Evolutionary conservation across 164 flowering plant species (phyloP).

Genomic region (grape (Vitis vinifera)): DNA sequence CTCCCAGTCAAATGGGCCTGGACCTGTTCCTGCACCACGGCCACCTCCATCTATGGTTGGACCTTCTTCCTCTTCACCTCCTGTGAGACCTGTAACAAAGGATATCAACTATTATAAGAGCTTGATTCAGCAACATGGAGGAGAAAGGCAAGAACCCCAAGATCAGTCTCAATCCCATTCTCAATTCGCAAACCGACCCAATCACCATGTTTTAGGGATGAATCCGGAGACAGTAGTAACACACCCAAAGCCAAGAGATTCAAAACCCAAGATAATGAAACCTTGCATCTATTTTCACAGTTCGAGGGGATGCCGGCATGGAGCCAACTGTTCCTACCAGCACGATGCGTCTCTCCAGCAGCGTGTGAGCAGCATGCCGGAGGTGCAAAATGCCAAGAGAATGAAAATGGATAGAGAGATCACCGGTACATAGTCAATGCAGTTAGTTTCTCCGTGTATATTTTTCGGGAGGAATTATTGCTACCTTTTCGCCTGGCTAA

Average conservation of each 20-base stretch:
- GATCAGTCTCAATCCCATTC: background rate
- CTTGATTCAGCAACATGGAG: conserved; percentile 92
- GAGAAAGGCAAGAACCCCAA: conserved; percentile 46
- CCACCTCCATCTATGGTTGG: conserved; percentile 26
- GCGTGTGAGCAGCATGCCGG: conserved; percentile 38
- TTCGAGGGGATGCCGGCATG: conserved; percentile 83
- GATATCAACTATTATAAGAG: conserved; percentile 81
- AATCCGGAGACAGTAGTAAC: conserved; percentile 27
- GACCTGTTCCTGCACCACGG: conserved; percentile 22
- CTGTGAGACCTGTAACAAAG: conserved; percentile 15
- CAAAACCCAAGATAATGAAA: conserved; percentile 60
- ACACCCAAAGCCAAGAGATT: conserved; percentile 44
- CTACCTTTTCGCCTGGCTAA: background rate
- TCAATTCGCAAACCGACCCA: conserved; percentile 33
- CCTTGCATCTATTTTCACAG: conserved; percentile 83
- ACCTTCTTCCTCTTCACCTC: conserved; percentile 15
- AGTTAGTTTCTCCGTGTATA: conserved; percentile 13
- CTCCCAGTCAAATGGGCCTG: conserved; percentile 33
- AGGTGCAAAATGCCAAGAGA: conserved; percentile 68
- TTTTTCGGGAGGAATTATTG: background rate
- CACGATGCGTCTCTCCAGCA: conserved; percentile 59
- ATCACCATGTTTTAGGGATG: conserved; percentile 18
- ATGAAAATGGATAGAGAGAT: conserved; percentile 84
- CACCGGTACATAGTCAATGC: conserved; percentile 27
- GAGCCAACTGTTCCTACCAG: conserved; percentile 71